Base-by-base conservation (phyloP, 495 filamentous ascomycete species). In the Neurospora sp. region DNA sequence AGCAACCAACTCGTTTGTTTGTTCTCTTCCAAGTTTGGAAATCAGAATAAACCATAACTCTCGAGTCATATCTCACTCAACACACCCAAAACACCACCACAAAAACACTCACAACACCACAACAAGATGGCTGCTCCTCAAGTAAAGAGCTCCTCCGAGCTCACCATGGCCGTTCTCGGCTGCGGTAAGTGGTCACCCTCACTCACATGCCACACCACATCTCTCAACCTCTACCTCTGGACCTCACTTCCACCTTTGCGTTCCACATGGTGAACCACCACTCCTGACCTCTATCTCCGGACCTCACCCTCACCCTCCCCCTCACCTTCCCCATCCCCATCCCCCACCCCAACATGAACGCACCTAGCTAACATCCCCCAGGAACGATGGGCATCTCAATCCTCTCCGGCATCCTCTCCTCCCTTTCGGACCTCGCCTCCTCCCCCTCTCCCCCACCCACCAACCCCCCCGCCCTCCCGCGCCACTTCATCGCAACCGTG, bases 351-450 rank as follows among this genome's bases (percentile, higher is more conserved):
- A 31, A 31, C 27, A 31, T 31, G 27, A 31, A 31, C 27, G 27
- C 27, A 31, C 27, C 27, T 31, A 31, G 27, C 27, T 31, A 31
- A 31, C 27, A 31, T 31, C 27, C 18, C 31, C 23, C 3, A 88
- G 92, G 93, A 71, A 95, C 92, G 27, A 90, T 96, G 88, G 93
- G 93, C 69, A 91, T 92, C 62, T 92, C 93, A 42, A 94, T 96
- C 76, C 88, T 96, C 69, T 92, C 90, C 7, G 93, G 93, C 69
- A 92, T 96, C 76, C 89, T 94, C 70, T 80, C 86, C 71, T 91
- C 92, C 18, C 84, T 94, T 41, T 77, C 82, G 14, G 23, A 76
- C 23, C 84, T 85, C 27, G 86, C 86, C 44, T 84, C 84, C 20
- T 84, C 85, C 10, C 89, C 88, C 0, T 84, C 88, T 0, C 78